Evolutionary conservation across 1,284 basidiomycete genomes (phyloP).

Genomic region (Cutaneotrichosporon daszewskae): DNA sequence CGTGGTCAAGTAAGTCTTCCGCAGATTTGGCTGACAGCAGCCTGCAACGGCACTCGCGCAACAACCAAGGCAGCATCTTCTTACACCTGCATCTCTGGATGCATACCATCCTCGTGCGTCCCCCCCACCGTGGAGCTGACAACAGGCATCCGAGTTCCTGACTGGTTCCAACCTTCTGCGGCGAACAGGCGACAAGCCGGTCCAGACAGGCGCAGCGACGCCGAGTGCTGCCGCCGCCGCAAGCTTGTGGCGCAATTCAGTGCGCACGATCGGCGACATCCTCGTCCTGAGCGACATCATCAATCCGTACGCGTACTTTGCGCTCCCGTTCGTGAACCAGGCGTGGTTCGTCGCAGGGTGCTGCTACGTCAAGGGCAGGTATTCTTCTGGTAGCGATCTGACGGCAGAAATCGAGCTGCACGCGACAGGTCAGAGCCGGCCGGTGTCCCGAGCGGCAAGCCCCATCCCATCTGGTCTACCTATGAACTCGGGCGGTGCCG

Average conservation of each 20-base stretch:
- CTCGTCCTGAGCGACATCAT: slow-evolving; percentile 23
- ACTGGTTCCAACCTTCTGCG: slow-evolving; percentile 12
- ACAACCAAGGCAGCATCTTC: slow-evolving; percentile 22
- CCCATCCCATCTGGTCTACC: background rate
- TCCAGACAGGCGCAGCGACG: background rate
- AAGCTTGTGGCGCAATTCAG: slow-evolving; percentile 21
- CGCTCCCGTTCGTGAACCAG: slow-evolving; percentile 24
- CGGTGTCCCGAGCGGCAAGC: background rate
- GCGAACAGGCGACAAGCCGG: background rate
- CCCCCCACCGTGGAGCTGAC: background rate
- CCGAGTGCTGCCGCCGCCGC: slow-evolving; percentile 6
- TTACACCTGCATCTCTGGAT: slow-evolving; percentile 33
- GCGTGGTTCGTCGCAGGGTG: slow-evolving; percentile 25
- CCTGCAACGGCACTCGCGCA: slow-evolving; percentile 21
- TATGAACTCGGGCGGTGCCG: no score
- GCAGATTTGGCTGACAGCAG: background rate
- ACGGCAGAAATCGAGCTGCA: no score
- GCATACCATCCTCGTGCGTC: slow-evolving; percentile 26
- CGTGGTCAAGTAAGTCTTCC: slow-evolving; percentile 15
- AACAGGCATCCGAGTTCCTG: slow-evolving; percentile 11
- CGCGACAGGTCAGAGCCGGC: background rate
- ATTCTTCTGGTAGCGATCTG: no score
- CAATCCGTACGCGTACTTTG: slow-evolving; percentile 17
- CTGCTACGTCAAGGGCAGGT: slow-evolving; percentile 22
- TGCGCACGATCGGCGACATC: slow-evolving; percentile 25